phyloP scores from a whole-genome alignment of 495 filamentous ascomycete species.

The Neurospora sp. region DNA sequence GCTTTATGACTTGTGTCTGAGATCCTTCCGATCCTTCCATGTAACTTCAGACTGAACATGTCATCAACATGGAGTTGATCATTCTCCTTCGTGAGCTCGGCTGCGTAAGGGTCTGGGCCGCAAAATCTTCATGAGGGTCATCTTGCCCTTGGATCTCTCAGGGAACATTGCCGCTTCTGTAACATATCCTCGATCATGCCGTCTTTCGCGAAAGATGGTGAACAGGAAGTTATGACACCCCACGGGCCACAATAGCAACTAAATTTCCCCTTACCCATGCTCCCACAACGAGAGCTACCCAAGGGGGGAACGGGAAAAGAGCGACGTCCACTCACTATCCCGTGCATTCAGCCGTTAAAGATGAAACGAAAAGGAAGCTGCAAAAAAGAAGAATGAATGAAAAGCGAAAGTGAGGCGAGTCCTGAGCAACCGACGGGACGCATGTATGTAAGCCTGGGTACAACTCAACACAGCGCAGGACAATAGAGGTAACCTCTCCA shows the following conservation, averaged over 20 bases:
- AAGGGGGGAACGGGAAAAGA: background rate
- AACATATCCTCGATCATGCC: background rate
- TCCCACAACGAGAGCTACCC: background rate
- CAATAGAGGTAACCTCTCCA: background rate
- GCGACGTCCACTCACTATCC: background rate
- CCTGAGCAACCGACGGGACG: background rate
- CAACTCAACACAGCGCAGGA: background rate
- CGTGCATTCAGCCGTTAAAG: background rate
- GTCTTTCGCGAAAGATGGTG: background rate
- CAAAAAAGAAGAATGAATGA: no score
- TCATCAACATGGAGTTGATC: background rate
- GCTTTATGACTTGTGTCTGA: background rate
- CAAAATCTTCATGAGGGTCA: background rate
- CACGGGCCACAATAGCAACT: background rate
- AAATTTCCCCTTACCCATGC: background rate
- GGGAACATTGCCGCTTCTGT: background rate
- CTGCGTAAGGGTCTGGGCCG: background rate
- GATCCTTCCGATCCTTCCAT: background rate
- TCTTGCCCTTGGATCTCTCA: background rate
- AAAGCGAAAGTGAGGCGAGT: background rate
- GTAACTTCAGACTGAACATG: background rate
- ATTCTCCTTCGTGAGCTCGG: background rate
- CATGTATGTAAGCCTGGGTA: background rate
- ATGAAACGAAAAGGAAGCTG: background rate
- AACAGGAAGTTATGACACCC: background rate